A percentile compares a stretch with the other conserved stretches of the same genome.
Evolutionary conservation across 495 filamentous ascomycete genomes (phyloP).

Genomic region (Talaromyces borbonicus): DNA sequence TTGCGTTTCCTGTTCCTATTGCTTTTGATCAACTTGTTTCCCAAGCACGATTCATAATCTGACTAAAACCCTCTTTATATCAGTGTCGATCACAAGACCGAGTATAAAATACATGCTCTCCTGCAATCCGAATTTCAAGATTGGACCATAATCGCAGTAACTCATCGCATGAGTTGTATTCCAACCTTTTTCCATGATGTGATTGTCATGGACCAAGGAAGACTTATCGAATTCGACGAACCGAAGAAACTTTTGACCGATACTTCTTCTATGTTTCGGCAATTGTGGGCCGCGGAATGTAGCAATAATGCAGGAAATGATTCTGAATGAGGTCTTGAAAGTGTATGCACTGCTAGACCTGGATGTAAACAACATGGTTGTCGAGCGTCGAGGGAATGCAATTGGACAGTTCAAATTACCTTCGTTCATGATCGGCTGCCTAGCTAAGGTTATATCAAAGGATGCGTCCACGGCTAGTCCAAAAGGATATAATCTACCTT

Average conservation of each 20-base stretch:
- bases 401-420: too few relatives aligned
- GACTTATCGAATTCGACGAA: conserved; percentile 1
- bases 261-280: not conserved
- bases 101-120: conserved; percentile 2
- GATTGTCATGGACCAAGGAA: conserved; percentile 5
- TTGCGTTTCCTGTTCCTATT: conserved; percentile 8
- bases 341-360: too few relatives aligned
- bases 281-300: not conserved
- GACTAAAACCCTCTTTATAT: conserved; percentile 22
- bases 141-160: conserved; percentile 6
- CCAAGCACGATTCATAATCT: conserved; percentile 12
- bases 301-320: too few relatives aligned
- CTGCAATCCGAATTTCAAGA: conserved; percentile 2
- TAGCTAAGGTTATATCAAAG: too few relatives aligned
- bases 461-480: too few relatives aligned
- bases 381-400: too few relatives aligned
- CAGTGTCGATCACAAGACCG: conserved; percentile 9
- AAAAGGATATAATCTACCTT: too few relatives aligned
- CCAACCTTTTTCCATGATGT: not conserved
- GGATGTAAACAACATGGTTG: too few relatives aligned
- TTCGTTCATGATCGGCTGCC: too few relatives aligned
- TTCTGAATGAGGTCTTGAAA: too few relatives aligned
- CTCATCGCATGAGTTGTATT: conserved; percentile 5
- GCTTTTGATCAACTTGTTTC: conserved; percentile 18
- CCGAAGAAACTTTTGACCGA: not conserved